Percentiles rank a stretch among this genome's conserved stretches.
phyloP scores from a whole-genome alignment of 441 rosid species.

The Geranium incanum region DNA sequence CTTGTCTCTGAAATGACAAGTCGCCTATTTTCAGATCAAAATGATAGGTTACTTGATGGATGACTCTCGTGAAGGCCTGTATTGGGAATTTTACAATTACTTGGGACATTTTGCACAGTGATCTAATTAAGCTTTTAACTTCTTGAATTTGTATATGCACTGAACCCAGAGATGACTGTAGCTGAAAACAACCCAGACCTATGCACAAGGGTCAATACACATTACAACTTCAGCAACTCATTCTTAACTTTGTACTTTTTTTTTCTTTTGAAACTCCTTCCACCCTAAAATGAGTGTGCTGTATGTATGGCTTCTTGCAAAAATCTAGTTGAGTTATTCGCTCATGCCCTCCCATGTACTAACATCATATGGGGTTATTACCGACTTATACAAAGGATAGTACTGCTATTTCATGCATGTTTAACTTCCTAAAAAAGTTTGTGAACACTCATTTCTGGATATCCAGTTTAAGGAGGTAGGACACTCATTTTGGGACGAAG shows the following conservation, averaged over 20 bases:
- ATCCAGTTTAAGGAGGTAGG: background rate
- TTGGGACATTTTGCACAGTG: background rate
- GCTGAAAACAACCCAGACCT: background rate
- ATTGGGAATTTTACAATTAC: background rate
- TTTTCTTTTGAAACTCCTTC: no score
- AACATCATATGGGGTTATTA: no score
- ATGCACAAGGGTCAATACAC: background rate
- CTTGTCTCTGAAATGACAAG: no score
- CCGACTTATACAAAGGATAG: background rate
- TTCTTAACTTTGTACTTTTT: no score
- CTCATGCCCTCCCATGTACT: no score
- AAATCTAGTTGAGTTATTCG: no score
- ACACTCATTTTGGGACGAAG: background rate
- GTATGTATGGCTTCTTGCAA: no score
- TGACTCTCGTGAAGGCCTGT: no score
- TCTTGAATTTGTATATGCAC: background rate
- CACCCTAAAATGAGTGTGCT: no score
- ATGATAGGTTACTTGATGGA: background rate
- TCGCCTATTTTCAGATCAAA: background rate
- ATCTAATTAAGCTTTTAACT: background rate
- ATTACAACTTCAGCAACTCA: no score
- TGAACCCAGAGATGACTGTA: background rate
- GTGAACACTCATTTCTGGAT: background rate
- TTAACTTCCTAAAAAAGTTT: background rate
- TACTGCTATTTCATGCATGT: background rate